Evolutionary conservation across 1,284 basidiomycete genomes (phyloP), one percentile per base, ranked within the genome.

Genomic region (Cryptococcus floricola): DNA sequence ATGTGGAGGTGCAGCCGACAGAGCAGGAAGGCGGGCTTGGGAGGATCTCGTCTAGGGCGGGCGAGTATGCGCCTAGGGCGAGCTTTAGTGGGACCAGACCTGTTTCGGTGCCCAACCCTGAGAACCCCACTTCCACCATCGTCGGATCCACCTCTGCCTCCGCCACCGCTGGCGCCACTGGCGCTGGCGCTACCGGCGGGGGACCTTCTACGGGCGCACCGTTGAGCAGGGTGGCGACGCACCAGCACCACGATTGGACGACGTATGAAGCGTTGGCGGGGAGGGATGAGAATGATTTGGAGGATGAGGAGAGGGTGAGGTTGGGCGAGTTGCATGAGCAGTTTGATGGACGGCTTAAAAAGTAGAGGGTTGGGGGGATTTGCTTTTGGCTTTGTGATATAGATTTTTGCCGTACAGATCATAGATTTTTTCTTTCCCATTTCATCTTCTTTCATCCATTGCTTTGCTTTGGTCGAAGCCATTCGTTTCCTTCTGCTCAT

Each of bases 201-300:
- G 54, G 3, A 10, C 31, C 31, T 31, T 18, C 37, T 12, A 37
- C 8, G 49, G 39, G 53, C 19, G 37, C 39, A 19, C 39, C 48
- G 0, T 31, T 58, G 19, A 43, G 28, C 14, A 54, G 50, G 28
- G 47, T 49, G 48, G 60, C 61, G 49, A 39, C 41, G 25, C 57
- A 58, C 13, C 25, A 60, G 18, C 55, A 70, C 48, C 60, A 68
- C 48, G 65, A 68, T 38, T 71, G 66, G 64, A 56, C 62, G 5
- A 56, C 59, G 19, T 73, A 70, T 54, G 61, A 63, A 39, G 60
- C 58, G 39, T 53, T 73, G 28, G 70, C 71, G 16, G 64, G 69
- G 43, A 47, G 71, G 18, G 71, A 73, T 50, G 67, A 70, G 60
- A 64, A 66, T 7, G 66, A 68, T 54, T 50, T 73, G 44, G 53